Evolutionary conservation across 345 rosid genomes (phyloP).

Genomic region (Viola odorata): DNA sequence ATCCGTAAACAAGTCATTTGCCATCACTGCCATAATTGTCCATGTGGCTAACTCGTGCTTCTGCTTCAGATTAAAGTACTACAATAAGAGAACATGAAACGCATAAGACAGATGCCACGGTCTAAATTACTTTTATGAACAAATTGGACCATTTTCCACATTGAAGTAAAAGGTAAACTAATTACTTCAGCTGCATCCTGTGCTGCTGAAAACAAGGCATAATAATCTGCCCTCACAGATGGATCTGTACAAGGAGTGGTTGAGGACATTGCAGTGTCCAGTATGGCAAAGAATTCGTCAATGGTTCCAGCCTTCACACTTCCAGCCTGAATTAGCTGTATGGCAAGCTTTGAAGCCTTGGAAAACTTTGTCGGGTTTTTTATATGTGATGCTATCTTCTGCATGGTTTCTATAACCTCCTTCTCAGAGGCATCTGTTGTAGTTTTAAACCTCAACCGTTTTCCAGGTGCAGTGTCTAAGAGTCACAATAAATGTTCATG

Average conservation of each 20-base stretch:
- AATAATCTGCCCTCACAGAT: slow-evolving; percentile 58
- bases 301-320: slow-evolving; percentile 81
- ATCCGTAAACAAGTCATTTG: slow-evolving; percentile 87
- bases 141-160: background rate
- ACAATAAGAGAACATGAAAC: slow-evolving; percentile 15
- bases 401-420: slow-evolving; percentile 87
- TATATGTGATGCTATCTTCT: slow-evolving; percentile 84
- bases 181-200: slow-evolving; percentile 77
- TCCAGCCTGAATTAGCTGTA: slow-evolving; percentile 83
- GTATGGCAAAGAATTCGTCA: slow-evolving; percentile 61
- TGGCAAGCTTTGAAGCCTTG: slow-evolving; percentile 88
- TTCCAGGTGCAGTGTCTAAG: slow-evolving; percentile 36
- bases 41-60: slow-evolving; percentile 59
- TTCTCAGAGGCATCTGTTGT: slow-evolving; percentile 79
- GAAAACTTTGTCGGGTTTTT: slow-evolving; percentile 66
- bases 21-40: slow-evolving; percentile 75
- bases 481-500: slow-evolving; percentile 10
- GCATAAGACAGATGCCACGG: background rate
- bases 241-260: slow-evolving; percentile 71
- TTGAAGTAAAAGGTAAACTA: background rate
- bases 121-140: background rate
- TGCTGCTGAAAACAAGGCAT: slow-evolving; percentile 77
- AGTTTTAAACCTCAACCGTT: slow-evolving; percentile 74
- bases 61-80: slow-evolving; percentile 73
- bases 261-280: slow-evolving; percentile 82